phyloP scores from a whole-genome alignment of 768 basidiomycete species.

The Cystofilobasidium macerans region DNA sequence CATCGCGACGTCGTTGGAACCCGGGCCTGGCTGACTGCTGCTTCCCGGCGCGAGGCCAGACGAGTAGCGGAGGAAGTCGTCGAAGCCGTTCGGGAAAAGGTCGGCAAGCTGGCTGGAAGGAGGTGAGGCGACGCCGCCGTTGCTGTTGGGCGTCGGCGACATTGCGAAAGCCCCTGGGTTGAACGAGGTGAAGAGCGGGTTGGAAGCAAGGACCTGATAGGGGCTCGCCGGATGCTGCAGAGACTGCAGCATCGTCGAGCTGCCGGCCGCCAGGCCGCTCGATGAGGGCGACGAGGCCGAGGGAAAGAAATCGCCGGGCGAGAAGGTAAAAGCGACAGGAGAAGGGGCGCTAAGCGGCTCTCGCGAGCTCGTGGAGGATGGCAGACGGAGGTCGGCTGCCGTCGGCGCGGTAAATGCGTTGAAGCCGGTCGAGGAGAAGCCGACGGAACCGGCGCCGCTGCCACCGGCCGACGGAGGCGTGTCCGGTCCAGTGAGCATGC shows the following conservation, averaged over 20 bases:
- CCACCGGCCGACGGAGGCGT: constrained; percentile 1
- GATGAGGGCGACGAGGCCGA: background rate
- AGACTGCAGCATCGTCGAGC: background rate
- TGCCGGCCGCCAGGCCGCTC: background rate
- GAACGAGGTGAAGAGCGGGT: constrained; percentile 76
- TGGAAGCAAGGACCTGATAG: constrained; percentile 70
- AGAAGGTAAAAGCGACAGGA: constrained; percentile 24
- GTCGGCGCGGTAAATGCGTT: constrained; percentile 22
- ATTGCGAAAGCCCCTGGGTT: too few species aligned
- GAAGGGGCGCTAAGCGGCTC: background rate
- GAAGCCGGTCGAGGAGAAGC: constrained; percentile 17
- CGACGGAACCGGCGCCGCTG: too few species aligned
- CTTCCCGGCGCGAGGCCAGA: background rate
- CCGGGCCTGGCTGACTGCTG: background rate
- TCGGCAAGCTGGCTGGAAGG: constrained; percentile 14
- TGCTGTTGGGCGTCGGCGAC: too few species aligned
- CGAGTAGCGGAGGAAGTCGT: constrained; percentile 18
- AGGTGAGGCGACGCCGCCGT: background rate
- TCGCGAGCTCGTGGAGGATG: constrained; percentile 16
- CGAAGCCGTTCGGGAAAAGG: constrained; percentile 20
- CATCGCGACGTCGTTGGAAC: background rate
- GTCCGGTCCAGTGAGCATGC: background rate
- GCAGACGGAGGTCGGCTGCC: constrained; percentile 25
- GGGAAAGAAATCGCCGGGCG: constrained; percentile 25
- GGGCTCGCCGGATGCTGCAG: constrained; percentile 30